Evolutionary conservation across 2,329 filamentous ascomycete genomes (phyloP), one percentile per base, ranked within the genome.

Genomic region (Orbilia blumenaviensis): DNA sequence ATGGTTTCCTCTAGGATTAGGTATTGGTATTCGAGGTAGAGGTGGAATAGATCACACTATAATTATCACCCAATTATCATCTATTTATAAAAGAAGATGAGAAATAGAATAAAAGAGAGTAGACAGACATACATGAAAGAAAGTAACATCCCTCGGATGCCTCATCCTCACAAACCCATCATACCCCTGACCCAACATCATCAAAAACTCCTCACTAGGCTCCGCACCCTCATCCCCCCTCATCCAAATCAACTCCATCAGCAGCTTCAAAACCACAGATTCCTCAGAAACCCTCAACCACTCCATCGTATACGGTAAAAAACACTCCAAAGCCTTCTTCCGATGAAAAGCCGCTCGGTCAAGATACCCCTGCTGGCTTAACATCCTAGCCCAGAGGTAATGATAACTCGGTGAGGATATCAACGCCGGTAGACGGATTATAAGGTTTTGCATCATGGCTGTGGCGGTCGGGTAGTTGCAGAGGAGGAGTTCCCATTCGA

Each of bases 101-200:
- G 9, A 38, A n/a, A n/a, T n/a, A n/a, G n/a, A n/a, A n/a, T n/a
- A n/a, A n/a, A n/a, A 18, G 32, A n/a, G 9, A 16, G 14, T 14
- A 42, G 7, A 52, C n/a, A n/a, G n/a, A 69, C 72, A 52, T 44
- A 76, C 72, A 60, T 69, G 72, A 21, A 76, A 69, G 16, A 69
- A 69, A 4, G 58, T 60, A 46, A 76, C n/a, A 29, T 64, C 44
- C 16, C 21, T 41, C 32, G 29, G 34, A 63, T 69, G 48, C 12
- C 66, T 50, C n/a, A 44, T 44, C 42, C 36, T 67, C 5, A 76
- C 42, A 36, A 41, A 69, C 18, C 44, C n/a, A 32, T 69, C 64
- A 23, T 69, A 69, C 2, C 46, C 25, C 14, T 69, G 48, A 5
- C 16, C 7, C 27, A 76, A 36, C 12, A 46, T 21, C 10, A 12